Evolutionary conservation across 345 rosid genomes (phyloP), one percentile per base, ranked within the genome.

Genomic region (Microcos paniculata): DNA sequence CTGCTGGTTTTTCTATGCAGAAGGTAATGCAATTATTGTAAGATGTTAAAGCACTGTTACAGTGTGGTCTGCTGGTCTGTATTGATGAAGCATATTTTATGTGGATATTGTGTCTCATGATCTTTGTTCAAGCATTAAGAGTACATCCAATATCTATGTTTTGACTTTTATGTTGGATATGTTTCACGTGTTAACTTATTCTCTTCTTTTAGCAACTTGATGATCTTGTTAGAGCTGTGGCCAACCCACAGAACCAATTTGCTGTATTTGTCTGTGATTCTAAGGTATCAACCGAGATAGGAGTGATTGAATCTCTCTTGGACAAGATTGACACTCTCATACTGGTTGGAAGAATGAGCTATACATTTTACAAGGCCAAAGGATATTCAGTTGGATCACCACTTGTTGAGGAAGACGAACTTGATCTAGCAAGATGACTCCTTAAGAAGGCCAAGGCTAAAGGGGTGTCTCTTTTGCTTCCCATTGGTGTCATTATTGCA

Each of bases 271-370:
- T 95, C 3, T 98, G 99, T 71, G 99, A 98, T 57, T 85, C 99
- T 2, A 95, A 95, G 87, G 99, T 95, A 26, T 95, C 98, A 61
- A 68, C 88, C 23, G 93, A 95, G 91, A 95, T 95, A 75, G 98
- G 96, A 57, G 99, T 95, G 46, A 95, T 95, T 0, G 99, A 95
- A 65, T 95, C 98, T 1, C 97, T 95, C 53, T 88, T 95, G 64
- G 93, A 76, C 78, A 95, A 88, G 83, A 88, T 87, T 80, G 97
- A 95, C 70, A 74, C 90, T 51, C 96, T 95, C 53, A 76, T 95
- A 49, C 91, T 95, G 33, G 99, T 98, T 68, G 99, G 99, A 85
- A 98, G 99, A 68, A 95, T 95, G 99, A 95, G 91, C 72, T 95
- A 84, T 78, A 95, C 99, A 26, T 95, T 95, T 88, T 95, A 93